phyloP scores from a whole-genome alignment of 768 basidiomycete species.

The Lactarius quietus region DNA sequence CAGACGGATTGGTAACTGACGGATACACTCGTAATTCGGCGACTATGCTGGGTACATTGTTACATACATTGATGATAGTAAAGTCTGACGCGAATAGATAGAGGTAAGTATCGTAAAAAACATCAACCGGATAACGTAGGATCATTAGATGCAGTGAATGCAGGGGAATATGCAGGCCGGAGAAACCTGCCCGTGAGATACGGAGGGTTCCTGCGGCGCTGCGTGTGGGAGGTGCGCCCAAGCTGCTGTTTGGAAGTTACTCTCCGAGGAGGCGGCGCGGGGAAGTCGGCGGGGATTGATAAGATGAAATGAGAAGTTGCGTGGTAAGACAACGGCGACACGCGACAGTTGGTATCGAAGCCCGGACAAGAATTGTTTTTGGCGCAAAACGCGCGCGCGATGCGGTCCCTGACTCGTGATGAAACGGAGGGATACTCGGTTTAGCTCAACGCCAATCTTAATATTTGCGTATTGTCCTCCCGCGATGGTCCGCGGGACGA shows the following conservation, averaged over 20 bases:
- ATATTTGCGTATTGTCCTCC: constrained; percentile 9
- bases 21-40: constrained; percentile 19
- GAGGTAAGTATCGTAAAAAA: constrained; percentile 19
- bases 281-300: constrained; percentile 6
- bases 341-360: constrained; percentile 20
- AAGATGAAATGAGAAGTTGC: constrained; percentile 14
- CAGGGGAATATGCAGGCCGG: background rate
- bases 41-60: constrained; percentile 18
- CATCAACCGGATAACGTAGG: constrained; percentile 12
- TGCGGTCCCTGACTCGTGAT: constrained; percentile 17
- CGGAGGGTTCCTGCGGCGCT: constrained; percentile 7
- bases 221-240: constrained; percentile 18
- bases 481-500: constrained; percentile 29
- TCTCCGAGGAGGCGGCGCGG: constrained; percentile 13
- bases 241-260: constrained; percentile 2
- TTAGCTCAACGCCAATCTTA: constrained; percentile 8
- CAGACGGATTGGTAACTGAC: background rate
- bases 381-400: constrained; percentile 12
- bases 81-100: constrained; percentile 12
- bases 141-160: constrained; percentile 5
- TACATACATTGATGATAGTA: constrained; percentile 8
- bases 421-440: constrained; percentile 12
- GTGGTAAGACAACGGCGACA: constrained; percentile 13
- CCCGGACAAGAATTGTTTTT: constrained; percentile 15
- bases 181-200: constrained; percentile 1